These are phyloP conservation scores for Rhododendron mucronatum DNA, from an alignment of 148 eudicot species.

Conservation along the genomic window DNA sequence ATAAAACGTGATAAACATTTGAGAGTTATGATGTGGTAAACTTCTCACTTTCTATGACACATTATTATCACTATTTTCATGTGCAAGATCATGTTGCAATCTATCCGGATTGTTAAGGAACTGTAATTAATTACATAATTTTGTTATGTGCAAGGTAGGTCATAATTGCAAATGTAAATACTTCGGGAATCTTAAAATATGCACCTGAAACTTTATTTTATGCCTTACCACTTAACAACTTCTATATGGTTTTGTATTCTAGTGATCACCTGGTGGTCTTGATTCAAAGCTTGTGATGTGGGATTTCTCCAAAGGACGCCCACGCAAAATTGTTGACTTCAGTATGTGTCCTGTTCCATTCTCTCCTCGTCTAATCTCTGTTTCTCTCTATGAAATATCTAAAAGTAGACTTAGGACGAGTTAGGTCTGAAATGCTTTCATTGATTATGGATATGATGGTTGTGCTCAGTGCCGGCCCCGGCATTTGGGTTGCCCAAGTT, in stretches of 20 bases:
- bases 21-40: background rate
- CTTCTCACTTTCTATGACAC: background rate
- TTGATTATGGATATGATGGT: background rate
- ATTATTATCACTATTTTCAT: background rate
- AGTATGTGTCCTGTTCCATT: constrained; percentile 34
- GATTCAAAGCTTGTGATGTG: constrained; percentile 95
- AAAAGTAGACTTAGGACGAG: background rate
- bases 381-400: background rate
- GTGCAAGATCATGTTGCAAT: background rate
- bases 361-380: background rate
- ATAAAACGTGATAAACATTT: background rate
- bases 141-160: background rate
- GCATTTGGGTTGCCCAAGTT: too few relatives aligned
- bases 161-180: background rate
- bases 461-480: background rate
- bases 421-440: constrained; percentile 4
- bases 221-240: background rate
- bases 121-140: background rate
- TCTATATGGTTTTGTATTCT: constrained; percentile 17
- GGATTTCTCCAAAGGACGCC: constrained; percentile 96
- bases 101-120: background rate
- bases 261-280: constrained; percentile 94
- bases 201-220: constrained; percentile 1
- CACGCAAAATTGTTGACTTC: constrained; percentile 63
- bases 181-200: background rate